Conservation (phyloP, 2,329 filamentous ascomycete species). For the Alternaria angustiovoidea region DNA sequence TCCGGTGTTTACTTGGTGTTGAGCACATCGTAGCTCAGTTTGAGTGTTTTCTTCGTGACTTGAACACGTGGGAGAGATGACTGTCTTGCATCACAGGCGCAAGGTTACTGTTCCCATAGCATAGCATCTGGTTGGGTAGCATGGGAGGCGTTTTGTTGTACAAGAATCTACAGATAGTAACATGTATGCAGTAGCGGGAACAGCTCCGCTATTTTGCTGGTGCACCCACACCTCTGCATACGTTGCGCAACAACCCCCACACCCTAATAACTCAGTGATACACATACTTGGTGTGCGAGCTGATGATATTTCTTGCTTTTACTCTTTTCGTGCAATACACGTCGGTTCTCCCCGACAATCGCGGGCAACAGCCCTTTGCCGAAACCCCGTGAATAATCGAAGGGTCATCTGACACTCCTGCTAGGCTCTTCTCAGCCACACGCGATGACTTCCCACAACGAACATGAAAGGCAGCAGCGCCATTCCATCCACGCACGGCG, state of each 20-base stretch:
- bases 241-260: conserved; percentile 5
- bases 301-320: conserved; percentile 7
- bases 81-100: conserved; percentile 14
- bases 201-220: conserved; percentile 3
- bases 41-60: not conserved
- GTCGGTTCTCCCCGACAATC: conserved; percentile 1
- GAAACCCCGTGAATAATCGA: conserved; percentile 15
- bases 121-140: conserved; percentile 9
- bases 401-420: conserved; percentile 35
- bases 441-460: conserved; percentile 26
- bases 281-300: not conserved
- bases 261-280: conserved; percentile 1
- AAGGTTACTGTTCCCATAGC: not conserved
- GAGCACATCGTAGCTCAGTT: conserved; percentile 16
- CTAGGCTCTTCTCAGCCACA: conserved; percentile 28
- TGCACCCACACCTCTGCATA: conserved; percentile 1
- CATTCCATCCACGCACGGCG: conserved; percentile 14
- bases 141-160: conserved; percentile 18
- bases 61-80: not conserved
- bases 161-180: conserved; percentile 4
- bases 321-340: conserved; percentile 6
- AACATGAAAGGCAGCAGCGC: conserved; percentile 32
- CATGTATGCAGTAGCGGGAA: conserved; percentile 5
- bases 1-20: conserved; percentile 98
- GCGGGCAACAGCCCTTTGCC: conserved; percentile 3